Percentiles rank a stretch among this genome's conserved stretches.
Conservation (phyloP, 169 alveolate genomes). For the Condylostoma magnum region DNA sequence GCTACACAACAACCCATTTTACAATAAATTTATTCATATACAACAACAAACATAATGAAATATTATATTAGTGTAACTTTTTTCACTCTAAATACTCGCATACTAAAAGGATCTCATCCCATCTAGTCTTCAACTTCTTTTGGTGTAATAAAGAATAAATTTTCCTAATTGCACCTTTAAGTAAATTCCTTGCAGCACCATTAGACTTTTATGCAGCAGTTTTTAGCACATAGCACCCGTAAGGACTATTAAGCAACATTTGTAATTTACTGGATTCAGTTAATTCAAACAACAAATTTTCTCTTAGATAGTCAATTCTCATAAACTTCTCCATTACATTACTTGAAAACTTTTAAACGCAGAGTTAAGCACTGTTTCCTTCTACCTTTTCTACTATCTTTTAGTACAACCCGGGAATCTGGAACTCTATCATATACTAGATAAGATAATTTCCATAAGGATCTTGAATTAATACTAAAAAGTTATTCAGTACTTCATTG, state of each 20-base stretch:
- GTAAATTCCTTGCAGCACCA: neutral
- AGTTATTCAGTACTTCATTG: constrained; percentile 31
- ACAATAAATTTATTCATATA: too few relatives aligned
- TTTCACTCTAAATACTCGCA: too few relatives aligned
- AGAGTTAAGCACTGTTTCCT: constrained; percentile 46
- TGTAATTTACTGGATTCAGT: neutral
- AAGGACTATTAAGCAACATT: neutral
- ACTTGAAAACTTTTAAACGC: constrained; percentile 70
- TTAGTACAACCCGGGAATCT: constrained; percentile 37
- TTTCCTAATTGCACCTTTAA: neutral
- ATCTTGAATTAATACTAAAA: constrained; percentile 63
- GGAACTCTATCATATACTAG: constrained; percentile 53
- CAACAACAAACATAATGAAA: too few relatives aligned
- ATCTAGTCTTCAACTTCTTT: neutral
- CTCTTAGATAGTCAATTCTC: constrained; percentile 3
- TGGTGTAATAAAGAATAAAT: neutral
- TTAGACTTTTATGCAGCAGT: constrained; percentile 11
- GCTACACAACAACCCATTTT: too few relatives aligned
- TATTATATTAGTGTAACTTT: too few relatives aligned
- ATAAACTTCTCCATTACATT: constrained; percentile 72
- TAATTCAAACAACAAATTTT: neutral
- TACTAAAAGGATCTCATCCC: constrained; percentile 30
- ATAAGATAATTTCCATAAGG: constrained; percentile 81
- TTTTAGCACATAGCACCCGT: constrained; percentile 22
- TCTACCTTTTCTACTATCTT: constrained; percentile 42